phyloP scores from a whole-genome alignment of 441 rosid genomes.

The Gossypium davidsonii region DNA sequence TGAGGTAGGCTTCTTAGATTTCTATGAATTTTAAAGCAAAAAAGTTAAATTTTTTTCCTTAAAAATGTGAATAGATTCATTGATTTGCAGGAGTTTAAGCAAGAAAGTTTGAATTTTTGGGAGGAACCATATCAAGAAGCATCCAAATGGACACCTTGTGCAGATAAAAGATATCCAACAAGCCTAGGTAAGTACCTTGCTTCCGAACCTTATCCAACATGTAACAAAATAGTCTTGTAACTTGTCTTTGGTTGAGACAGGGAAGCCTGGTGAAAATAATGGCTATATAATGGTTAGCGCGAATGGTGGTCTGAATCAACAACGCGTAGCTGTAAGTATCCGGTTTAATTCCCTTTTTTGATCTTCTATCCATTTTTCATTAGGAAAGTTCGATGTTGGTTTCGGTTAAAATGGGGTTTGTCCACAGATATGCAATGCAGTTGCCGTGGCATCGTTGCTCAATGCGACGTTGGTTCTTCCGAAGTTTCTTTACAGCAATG shows the following conservation, averaged over 20 bases:
- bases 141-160: constrained; percentile 76
- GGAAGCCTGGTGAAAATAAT: constrained; percentile 38
- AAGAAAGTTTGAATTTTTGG: constrained; percentile 39
- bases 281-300: constrained; percentile 83
- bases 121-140: constrained; percentile 51
- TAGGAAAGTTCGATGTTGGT: neutral
- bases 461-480: constrained; percentile 76
- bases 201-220: neutral
- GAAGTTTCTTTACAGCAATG: constrained; percentile 86
- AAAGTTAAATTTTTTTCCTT: neutral
- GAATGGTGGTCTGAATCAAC: constrained; percentile 95
- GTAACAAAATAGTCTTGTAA: neutral
- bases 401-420: neutral
- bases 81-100: constrained; percentile 38
- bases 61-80: neutral
- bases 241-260: constrained; percentile 30
- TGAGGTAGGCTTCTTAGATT: constrained; percentile 41
- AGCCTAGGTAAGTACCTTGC: constrained; percentile 27
- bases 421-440: constrained; percentile 79
- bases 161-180: constrained; percentile 32
- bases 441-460: constrained; percentile 69
- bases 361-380: neutral
- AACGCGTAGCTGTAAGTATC: constrained; percentile 83
- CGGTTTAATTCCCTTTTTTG: constrained; percentile 8
- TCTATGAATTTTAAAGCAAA: neutral